Conservation (phyloP, 805 yeast species). For the Diddensiella caesifluorescens region DNA sequence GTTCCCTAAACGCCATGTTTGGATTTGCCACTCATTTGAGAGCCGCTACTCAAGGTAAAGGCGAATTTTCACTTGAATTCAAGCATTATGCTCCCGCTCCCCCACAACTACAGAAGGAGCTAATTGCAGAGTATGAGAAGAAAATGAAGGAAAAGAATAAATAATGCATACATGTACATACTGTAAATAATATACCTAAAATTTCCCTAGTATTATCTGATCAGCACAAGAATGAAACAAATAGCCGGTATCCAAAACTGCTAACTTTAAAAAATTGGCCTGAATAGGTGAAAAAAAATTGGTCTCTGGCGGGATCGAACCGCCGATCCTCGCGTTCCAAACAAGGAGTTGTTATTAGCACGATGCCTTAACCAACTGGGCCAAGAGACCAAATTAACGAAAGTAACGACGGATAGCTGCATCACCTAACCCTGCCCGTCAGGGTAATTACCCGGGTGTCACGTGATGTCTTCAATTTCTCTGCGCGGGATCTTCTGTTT, state of each 20-base stretch:
- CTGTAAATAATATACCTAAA: too few species aligned
- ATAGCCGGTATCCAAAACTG: too few species aligned
- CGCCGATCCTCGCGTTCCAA: slow-evolving; percentile 16
- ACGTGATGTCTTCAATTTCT: too few species aligned
- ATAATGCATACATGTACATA: too few species aligned
- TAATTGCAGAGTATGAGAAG: slow-evolving; percentile 78
- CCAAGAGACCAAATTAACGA: slow-evolving; percentile 11
- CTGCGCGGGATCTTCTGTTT: too few species aligned
- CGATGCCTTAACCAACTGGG: slow-evolving; percentile 18
- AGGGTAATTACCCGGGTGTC: too few species aligned
- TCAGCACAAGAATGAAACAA: too few species aligned
- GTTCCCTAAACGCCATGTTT: slow-evolving; percentile 93
- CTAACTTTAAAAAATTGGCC: too few species aligned
- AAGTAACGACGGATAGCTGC: too few species aligned
- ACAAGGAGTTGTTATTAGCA: slow-evolving; percentile 15
- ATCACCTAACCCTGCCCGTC: too few species aligned
- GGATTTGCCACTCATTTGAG: slow-evolving; percentile 94
- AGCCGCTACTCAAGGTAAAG: slow-evolving; percentile 98
- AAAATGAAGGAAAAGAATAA: slow-evolving; percentile 27
- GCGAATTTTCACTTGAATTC: slow-evolving; percentile 94
- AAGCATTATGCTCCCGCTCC: slow-evolving; percentile 87
- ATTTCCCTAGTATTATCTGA: too few species aligned
- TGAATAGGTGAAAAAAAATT: too few species aligned
- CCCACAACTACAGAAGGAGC: slow-evolving; percentile 82
- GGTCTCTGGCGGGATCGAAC: slow-evolving; percentile 17